Percentiles rank a stretch among this genome's conserved stretches.
These are phyloP conservation scores for Eimeria brunetti DNA, from an alignment of 169 alveolate species.

Conservation along the genomic window DNA sequence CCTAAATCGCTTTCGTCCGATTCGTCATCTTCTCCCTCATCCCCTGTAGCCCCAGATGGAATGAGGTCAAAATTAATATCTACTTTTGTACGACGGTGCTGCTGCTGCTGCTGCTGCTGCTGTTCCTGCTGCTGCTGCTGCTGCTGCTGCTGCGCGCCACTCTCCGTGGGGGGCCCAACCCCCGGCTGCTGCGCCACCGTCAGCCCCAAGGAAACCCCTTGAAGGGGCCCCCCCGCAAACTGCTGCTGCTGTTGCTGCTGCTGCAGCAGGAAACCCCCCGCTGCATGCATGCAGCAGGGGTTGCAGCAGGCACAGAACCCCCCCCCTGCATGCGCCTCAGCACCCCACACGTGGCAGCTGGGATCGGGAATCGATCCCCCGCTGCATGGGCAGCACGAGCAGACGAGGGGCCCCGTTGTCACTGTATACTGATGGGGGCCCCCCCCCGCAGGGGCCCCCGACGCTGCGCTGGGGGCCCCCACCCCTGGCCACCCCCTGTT, in stretches of 20 bases:
- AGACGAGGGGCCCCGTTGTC: background rate
- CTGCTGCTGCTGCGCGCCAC: background rate
- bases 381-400: background rate
- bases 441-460: background rate
- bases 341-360: no score
- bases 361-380: background rate
- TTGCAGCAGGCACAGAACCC: background rate
- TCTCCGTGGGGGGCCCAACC: background rate
- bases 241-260: background rate
- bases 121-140: background rate
- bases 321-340: no score
- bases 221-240: background rate
- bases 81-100: background rate
- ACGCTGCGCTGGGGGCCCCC: background rate
- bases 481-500: background rate
- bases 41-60: background rate
- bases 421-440: background rate
- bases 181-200: background rate
- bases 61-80: background rate
- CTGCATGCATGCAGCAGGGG: background rate
- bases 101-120: slow-evolving; percentile 31
- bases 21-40: background rate
- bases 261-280: background rate
- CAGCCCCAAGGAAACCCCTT: background rate
- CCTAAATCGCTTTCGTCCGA: slow-evolving; percentile 19